Conservation (phyloP, 1,139 yeast species). For the Pichia norvegensis region DNA sequence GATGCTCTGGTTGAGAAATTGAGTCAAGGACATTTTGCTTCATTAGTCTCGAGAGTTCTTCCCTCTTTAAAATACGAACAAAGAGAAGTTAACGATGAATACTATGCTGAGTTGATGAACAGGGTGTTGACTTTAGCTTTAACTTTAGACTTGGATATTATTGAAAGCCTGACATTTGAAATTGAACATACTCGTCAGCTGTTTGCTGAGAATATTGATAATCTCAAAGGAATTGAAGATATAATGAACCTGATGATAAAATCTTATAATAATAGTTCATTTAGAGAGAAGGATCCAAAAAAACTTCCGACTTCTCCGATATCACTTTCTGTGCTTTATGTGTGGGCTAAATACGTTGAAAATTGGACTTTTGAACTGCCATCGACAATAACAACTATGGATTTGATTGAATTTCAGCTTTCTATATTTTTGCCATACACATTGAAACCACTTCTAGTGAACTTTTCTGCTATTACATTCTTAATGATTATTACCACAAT, state of each 20-base stretch:
- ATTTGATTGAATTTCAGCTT: slow-evolving; percentile 22
- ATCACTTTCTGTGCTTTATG: slow-evolving; percentile 29
- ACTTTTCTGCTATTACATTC: slow-evolving; percentile 15
- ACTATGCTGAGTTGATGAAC: slow-evolving; percentile 31
- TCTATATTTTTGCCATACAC: slow-evolving; percentile 22
- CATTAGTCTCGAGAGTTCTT: slow-evolving; percentile 5
- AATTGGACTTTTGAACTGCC: slow-evolving; percentile 8
- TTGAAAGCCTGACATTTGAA: slow-evolving; percentile 32
- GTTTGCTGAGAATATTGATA: slow-evolving; percentile 20
- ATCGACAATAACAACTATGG: slow-evolving; percentile 8
- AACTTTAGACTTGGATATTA: slow-evolving; percentile 58
- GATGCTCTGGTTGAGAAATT: slow-evolving; percentile 8
- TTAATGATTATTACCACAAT: slow-evolving; percentile 14
- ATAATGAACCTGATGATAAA: slow-evolving; percentile 33
- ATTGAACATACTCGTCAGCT: slow-evolving; percentile 25
- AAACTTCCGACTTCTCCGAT: slow-evolving; percentile 25
- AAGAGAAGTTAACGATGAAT: background rate
- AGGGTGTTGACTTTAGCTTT: slow-evolving; percentile 39
- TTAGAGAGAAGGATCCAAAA: slow-evolving; percentile 7
- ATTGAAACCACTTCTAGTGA: slow-evolving; percentile 16
- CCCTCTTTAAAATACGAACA: slow-evolving; percentile 2
- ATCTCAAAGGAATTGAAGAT: slow-evolving; percentile 22
- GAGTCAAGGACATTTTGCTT: background rate
- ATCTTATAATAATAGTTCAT: slow-evolving; percentile 24
- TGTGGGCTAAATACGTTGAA: slow-evolving; percentile 21